phyloP scores from a whole-genome alignment of 2,329 filamentous ascomycete species.

The Xylariales sp. region DNA sequence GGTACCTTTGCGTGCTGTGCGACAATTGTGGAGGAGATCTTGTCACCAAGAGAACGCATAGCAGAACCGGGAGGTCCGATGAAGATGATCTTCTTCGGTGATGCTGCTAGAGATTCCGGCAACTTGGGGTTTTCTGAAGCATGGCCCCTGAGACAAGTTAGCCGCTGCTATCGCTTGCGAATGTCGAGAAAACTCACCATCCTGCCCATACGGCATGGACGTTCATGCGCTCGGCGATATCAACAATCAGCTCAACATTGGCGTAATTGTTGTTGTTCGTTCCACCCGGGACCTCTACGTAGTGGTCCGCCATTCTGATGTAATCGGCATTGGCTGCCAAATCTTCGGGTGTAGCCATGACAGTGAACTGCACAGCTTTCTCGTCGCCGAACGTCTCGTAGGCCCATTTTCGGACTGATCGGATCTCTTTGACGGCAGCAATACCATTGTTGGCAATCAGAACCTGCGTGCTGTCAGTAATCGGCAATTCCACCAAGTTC shows the following conservation, averaged over 20 bases:
- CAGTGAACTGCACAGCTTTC: slow-evolving; percentile 96
- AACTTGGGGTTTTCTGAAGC: slow-evolving; percentile 98
- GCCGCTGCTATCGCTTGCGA: slow-evolving; percentile 7
- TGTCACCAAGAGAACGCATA: slow-evolving; percentile 98
- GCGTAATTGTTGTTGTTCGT: slow-evolving; percentile 99
- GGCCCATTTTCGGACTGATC: slow-evolving; percentile 99
- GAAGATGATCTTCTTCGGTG: slow-evolving; percentile 98
- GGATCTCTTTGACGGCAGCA: slow-evolving; percentile 97
- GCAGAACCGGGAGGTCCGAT: slow-evolving; percentile 96
- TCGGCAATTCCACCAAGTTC: too few relatives aligned
- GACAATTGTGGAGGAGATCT: slow-evolving; percentile 98
- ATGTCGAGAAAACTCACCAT: slow-evolving; percentile 62
- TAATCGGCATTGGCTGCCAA: slow-evolving; percentile 96
- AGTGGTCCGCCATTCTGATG: slow-evolving; percentile 99
- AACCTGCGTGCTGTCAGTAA: slow-evolving; percentile 56
- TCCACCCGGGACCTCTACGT: slow-evolving; percentile 96
- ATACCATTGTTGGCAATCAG: slow-evolving; percentile 99
- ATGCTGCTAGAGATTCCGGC: slow-evolving; percentile 91
- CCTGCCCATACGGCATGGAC: slow-evolving; percentile 99
- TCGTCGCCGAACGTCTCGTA: slow-evolving; percentile 99
- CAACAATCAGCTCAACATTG: slow-evolving; percentile 98
- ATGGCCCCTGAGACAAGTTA: slow-evolving; percentile 64
- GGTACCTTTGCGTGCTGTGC: slow-evolving; percentile 94
- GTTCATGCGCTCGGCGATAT: slow-evolving; percentile 96
- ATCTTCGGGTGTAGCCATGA: slow-evolving; percentile 99